Base-by-base conservation (phyloP, 768 basidiomycete genomes). In the Pulveroboletus sp. region DNA sequence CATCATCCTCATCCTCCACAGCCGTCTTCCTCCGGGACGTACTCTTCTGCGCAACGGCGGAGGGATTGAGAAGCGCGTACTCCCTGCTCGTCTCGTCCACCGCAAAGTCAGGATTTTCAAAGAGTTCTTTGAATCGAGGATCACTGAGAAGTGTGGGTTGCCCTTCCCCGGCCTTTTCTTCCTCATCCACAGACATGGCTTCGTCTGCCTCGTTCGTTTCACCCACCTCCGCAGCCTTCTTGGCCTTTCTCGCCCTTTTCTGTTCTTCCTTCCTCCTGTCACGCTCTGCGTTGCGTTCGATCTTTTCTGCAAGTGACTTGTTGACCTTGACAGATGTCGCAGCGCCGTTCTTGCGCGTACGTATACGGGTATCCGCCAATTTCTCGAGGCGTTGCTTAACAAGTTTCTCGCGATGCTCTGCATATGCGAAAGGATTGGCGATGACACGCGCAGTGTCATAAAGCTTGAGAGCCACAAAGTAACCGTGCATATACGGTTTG, bases 401-500 rank as follows among this genome's bases (percentile, higher is more conserved):
- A 63, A 92, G 71, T 61, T 85, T 86, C 68, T 95, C 93, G 55
- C 93, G 86, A 68, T 97, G 85, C 63, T 99, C 96, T 34, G 84
- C 85, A 67, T 98, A 97, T 10, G 86, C 92, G 65, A 92, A 94
- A 2, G 96, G 96, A 72, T 98, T 97, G 49, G 93, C 86, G 57
- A 98, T 93, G 55, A 95, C 80, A 27, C 94, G 85, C 2, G 96
- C 96, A 43, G 94, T 87, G 59, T 94, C 91, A 73, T 98, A 98
- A 6, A 98, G 81, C 61, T 93, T 91, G 70, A 98, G 83, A 5
- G 93, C 90, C 54, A 97, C 70, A 74, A 99, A 98, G 81, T 94
- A 98, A 36, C 96, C 96, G 69, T 99, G 96, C 95, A 99, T 97
- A 71, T 98, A 99, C 5, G 96, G 96, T 69, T 95, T 95, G 76